Evolutionary conservation across 768 basidiomycete species (phyloP), one percentile per base, ranked within the genome.

Genomic region (Termitomyces titanicus): DNA sequence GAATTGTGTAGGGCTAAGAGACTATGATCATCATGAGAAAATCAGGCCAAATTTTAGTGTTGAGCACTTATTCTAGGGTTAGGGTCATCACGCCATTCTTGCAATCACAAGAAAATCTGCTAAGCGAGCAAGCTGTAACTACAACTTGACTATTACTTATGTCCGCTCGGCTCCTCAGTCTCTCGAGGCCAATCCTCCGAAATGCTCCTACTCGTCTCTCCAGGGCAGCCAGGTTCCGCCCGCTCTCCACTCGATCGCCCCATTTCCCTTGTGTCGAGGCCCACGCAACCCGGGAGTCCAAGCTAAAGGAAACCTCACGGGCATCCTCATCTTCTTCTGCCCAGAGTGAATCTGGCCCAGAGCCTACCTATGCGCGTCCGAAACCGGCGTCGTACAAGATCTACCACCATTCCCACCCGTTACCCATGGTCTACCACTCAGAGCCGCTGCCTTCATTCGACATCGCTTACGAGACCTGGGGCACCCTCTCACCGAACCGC

Each of bases 381-480:
- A 88, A 75, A 55, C 92, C 92, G 0, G 69, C 79, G 5, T 81
- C 85, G 0, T 97, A 95, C 76, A 71, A 80, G 38, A 69, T 80
- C 24, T 95, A 87, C 66, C 81, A 80, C 57, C 85, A 91, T 63
- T 59, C 68, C 0, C 61, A 63, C 2, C 85, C 89, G 0, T 73
- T 96, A n/a, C 75, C 79, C 0, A 79, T 96, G 27, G 79, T 84
- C 5, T 80, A 86, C 54, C 70, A 74, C 1, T 57, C 74, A 1
- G 61, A 68, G 2, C 74, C 81, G 1, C 77, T 96, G 0, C 82
- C 87, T 1, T 73, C 84, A 7, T 86, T 94, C 62, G 83, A 92
- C 61, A 81, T 98, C 55, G 97, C 97, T 0, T 99, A 98, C 78
- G 97, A 99, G 75, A 92, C 97, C 0, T 99, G 97, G 97, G 97